A percentile compares a stretch with the other conserved stretches of the same genome.
phyloP scores from a whole-genome alignment of 352 stramenopile species.

The Globisporangium spiculum region DNA sequence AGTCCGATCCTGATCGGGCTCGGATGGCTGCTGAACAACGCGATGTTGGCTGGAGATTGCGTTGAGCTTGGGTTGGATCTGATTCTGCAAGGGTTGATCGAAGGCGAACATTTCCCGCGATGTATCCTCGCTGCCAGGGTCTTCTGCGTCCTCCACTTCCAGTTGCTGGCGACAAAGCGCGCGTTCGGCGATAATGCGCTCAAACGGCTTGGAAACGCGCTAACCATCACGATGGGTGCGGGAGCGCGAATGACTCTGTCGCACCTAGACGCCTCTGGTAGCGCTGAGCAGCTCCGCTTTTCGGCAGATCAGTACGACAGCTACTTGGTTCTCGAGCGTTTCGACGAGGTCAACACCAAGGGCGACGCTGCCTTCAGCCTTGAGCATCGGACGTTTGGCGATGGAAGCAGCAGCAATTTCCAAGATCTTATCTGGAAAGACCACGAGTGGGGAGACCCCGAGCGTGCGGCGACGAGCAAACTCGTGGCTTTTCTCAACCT shows the following conservation, averaged over 20 bases:
- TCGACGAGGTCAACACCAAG: neutral
- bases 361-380: neutral
- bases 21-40: constrained; percentile 13
- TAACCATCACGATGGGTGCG: constrained; percentile 11
- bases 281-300: constrained; percentile 3
- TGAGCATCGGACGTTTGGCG: neutral
- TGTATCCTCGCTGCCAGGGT: constrained; percentile 15
- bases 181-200: constrained; percentile 1
- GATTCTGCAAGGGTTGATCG: constrained; percentile 10
- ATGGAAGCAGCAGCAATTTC: neutral
- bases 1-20: constrained; percentile 9
- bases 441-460: constrained; percentile 12
- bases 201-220: constrained; percentile 11
- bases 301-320: constrained; percentile 15
- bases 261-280: neutral
- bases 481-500: constrained; percentile 15
- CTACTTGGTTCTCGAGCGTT: constrained; percentile 10
- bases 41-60: constrained; percentile 10
- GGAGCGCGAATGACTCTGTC: constrained; percentile 5
- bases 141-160: constrained; percentile 14
- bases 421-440: constrained; percentile 9
- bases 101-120: neutral
- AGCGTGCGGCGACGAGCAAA: neutral
- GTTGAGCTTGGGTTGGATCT: constrained; percentile 6
- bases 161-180: neutral